Evolutionary conservation across 148 eudicot species (phyloP).

Genomic region (Persicaria maculosa): DNA sequence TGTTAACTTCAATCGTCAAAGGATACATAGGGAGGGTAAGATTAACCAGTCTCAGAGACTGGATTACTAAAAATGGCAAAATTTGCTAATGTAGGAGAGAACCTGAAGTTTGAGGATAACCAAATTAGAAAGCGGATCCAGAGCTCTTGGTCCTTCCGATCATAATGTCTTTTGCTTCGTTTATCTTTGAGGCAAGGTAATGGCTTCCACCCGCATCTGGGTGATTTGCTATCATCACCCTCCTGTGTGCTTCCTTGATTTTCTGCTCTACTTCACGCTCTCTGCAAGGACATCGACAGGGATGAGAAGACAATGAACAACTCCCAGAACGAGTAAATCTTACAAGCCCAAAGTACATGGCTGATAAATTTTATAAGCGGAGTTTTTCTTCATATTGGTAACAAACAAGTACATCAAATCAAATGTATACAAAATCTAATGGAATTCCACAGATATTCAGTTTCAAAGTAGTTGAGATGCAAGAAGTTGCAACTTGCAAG

Average conservation of each 20-base stretch:
- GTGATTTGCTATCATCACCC: conserved; percentile 55
- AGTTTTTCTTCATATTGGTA: no score
- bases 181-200: conserved; percentile 50
- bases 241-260: conserved; percentile 48
- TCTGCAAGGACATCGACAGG: conserved; percentile 15
- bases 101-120: background rate
- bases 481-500: background rate
- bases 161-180: conserved; percentile 55
- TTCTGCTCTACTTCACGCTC: conserved; percentile 38
- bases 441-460: background rate
- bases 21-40: no score
- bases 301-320: background rate
- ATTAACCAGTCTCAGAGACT: background rate
- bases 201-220: conserved; percentile 64
- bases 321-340: no score
- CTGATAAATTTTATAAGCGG: no score
- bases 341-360: no score
- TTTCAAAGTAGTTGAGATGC: no score
- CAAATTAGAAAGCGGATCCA: conserved; percentile 33
- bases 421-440: background rate
- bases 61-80: background rate
- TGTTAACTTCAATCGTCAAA: no score
- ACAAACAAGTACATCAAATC: background rate
- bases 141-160: conserved; percentile 35
- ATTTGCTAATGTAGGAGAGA: background rate